These are phyloP conservation scores for Emergomyces africanus DNA, from an alignment of 2,329 filamentous ascomycete species.

Conservation along the genomic window DNA sequence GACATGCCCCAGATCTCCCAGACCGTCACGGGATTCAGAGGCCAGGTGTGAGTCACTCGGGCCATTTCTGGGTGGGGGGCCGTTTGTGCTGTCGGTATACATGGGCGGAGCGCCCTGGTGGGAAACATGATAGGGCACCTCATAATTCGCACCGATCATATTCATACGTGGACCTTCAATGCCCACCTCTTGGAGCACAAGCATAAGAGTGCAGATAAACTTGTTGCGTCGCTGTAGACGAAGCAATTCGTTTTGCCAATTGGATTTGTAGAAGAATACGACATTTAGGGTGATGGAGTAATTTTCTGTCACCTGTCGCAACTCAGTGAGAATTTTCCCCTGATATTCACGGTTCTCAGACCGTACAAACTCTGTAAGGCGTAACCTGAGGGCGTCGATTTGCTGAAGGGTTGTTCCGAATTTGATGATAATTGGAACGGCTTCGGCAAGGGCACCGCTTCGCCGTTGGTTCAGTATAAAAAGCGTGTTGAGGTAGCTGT, in stretches of 20 bases:
- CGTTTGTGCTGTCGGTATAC: constrained; percentile 30
- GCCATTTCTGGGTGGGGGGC: constrained; percentile 27
- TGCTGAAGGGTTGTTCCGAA: constrained; percentile 76
- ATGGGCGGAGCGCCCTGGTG: constrained; percentile 36
- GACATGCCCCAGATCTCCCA: constrained; percentile 26
- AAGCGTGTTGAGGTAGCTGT: constrained; percentile 80
- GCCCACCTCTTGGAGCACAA: constrained; percentile 67
- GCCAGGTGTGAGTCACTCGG: constrained; percentile 13
- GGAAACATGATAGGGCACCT: constrained; percentile 53
- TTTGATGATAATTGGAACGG: constrained; percentile 69
- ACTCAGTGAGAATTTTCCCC: constrained; percentile 71
- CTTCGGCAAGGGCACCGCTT: constrained; percentile 77
- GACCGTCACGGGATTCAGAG: constrained; percentile 20
- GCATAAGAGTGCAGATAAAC: constrained; percentile 85
- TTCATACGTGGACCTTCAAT: constrained; percentile 73
- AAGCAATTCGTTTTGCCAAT: constrained; percentile 88
- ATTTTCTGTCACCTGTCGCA: constrained; percentile 66
- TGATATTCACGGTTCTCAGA: constrained; percentile 85
- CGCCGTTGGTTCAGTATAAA: constrained; percentile 94
- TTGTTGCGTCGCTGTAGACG: constrained; percentile 86
- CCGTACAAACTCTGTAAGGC: constrained; percentile 70
- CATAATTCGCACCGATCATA: constrained; percentile 53
- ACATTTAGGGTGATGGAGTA: constrained; percentile 82
- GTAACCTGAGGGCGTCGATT: constrained; percentile 67
- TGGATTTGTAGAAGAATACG: constrained; percentile 95